Evolutionary conservation across 305 asterid species (phyloP), one percentile per base, ranked within the genome.

Genomic region (Fraxinus greggii): DNA sequence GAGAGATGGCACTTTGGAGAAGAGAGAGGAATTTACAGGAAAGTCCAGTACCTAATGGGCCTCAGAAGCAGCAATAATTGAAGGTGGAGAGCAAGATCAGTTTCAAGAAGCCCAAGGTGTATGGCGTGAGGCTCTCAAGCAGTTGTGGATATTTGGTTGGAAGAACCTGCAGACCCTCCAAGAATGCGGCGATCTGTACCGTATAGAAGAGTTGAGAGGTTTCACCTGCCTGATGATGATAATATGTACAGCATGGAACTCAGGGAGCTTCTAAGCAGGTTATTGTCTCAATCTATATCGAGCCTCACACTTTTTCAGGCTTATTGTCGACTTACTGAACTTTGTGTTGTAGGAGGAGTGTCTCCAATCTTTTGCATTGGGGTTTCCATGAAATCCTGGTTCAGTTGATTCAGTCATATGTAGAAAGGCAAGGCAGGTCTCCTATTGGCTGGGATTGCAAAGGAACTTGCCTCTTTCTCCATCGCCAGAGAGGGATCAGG

Each of bases 211-310:
- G 79, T 80, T 72, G 81, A 87, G 83, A 86, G 97, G 90, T 92
- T 92, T 90, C 95, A 91, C 74, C 95, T 97, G 75, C 94, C 97
- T 3, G 97, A 93, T 72, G 98, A 94, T 51, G 99, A 94, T 81
- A 93, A 89, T 78, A 97, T 93, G 80, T 93, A 94, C 87, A 94
- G 92, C 84, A 90, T 94, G 93, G 98, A 95, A 86, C 97, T 93
- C 83, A 93, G 98, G 89, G 98, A 95, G 86, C 93, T 95, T 51
- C 85, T 95, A 79, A 90, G 99, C 97, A 91, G 99, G 99, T 96
- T 78, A 70, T 35, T 83, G 31, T 73, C 35, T 81, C 10, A 54
- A 36, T 48, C 12, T 32, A n/a, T 61, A 80, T 82, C 54, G 1
- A 13, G 26, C 61, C 73, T 79, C 31, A 45, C 7, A 24, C 38